Percentiles rank a stretch among this genome's conserved stretches.
phyloP scores from a whole-genome alignment of 2,329 filamentous ascomycete genomes.

The Ceratocystis huliohia region DNA sequence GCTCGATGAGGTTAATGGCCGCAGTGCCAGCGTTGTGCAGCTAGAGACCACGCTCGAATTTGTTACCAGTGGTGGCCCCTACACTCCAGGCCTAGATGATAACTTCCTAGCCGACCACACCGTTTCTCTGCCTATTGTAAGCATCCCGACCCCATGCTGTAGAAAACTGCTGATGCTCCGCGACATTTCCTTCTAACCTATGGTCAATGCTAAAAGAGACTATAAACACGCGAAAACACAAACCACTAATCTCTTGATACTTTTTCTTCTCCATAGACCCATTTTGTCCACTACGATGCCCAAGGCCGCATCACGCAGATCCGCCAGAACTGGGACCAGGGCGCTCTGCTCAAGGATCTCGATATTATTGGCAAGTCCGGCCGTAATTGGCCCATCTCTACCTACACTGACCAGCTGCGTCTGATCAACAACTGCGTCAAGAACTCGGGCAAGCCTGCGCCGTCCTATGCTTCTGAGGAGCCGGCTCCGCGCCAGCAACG shows the following conservation, averaged over 20 bases:
- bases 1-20: conserved; percentile 59
- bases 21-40: conserved; percentile 65
- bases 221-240: neutral
- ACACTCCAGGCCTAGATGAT: conserved; percentile 80
- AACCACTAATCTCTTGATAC: neutral
- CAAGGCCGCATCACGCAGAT: conserved; percentile 73
- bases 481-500: conserved; percentile 20
- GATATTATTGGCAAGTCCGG: conserved; percentile 84
- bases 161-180: neutral
- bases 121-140: conserved; percentile 68
- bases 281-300: conserved; percentile 74
- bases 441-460: conserved; percentile 30
- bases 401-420: conserved; percentile 70
- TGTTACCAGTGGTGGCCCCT: conserved; percentile 64
- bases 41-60: conserved; percentile 77
- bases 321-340: conserved; percentile 90
- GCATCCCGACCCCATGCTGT: conserved; percentile 27
- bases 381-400: conserved; percentile 88
- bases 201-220: neutral
- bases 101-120: conserved; percentile 80
- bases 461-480: conserved; percentile 4
- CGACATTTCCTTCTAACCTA: neutral
- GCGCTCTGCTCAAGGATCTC: conserved; percentile 78
- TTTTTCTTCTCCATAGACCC: conserved; percentile 43
- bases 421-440: conserved; percentile 55